Conservation (phyloP, 441 rosid species). For the Gossypium lobatum region DNA sequence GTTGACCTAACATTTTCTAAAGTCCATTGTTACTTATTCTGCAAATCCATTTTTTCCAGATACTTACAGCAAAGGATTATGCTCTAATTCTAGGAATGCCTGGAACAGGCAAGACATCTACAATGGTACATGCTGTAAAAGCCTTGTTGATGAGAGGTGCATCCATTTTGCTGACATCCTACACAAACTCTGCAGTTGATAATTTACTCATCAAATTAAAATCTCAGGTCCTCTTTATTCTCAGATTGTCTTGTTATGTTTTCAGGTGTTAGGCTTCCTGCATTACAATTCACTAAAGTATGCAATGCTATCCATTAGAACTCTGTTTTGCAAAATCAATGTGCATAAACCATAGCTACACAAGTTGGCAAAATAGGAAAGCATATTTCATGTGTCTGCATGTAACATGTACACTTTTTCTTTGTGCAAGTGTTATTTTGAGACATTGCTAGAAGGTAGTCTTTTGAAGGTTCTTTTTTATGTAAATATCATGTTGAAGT, state of each 20-base stretch:
- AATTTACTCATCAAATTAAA: conserved; percentile 92
- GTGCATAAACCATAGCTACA: background rate
- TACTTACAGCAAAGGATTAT: conserved; percentile 91
- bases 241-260: conserved; percentile 1
- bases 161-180: conserved; percentile 90
- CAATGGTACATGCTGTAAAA: conserved; percentile 93
- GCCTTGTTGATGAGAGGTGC: conserved; percentile 94
- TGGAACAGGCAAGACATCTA: conserved; percentile 97
- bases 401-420: background rate
- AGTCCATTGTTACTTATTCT: conserved; percentile 13
- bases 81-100: conserved; percentile 98
- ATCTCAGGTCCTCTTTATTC: conserved; percentile 66
- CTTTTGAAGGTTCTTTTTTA: background rate
- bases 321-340: background rate
- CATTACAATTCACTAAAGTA: background rate
- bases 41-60: conserved; percentile 44
- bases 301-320: background rate
- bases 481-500: conserved; percentile 5
- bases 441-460: background rate
- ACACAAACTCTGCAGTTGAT: conserved; percentile 98
- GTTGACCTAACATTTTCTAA: background rate
- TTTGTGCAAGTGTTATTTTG: background rate
- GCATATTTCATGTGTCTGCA: background rate
- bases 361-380: background rate
- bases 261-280: background rate